Evolutionary conservation across 768 basidiomycete genomes (phyloP).

Genomic region (Leccinellum luteum): DNA sequence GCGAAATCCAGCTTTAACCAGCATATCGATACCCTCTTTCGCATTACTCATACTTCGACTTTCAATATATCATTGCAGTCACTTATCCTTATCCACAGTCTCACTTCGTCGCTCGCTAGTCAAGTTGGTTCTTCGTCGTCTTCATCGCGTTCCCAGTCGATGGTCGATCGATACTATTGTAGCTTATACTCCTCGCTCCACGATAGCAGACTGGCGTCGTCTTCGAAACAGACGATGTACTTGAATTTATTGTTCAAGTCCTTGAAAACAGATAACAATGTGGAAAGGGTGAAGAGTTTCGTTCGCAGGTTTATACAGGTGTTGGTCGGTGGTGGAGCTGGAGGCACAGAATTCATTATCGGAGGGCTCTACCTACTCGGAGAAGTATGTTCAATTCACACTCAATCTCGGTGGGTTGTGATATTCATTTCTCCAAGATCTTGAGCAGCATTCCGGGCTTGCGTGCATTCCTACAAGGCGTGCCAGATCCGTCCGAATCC

Average conservation of each 20-base stretch:
- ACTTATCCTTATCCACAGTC: slow-evolving; percentile 83
- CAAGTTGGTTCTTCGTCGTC: slow-evolving; percentile 42
- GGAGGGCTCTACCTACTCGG: slow-evolving; percentile 86
- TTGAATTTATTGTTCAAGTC: slow-evolving; percentile 92
- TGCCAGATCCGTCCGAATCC: slow-evolving; percentile 28
- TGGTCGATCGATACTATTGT: slow-evolving; percentile 71
- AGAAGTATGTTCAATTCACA: slow-evolving; percentile 55
- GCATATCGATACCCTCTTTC: slow-evolving; percentile 91
- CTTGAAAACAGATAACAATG: slow-evolving; percentile 63
- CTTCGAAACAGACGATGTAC: slow-evolving; percentile 96
- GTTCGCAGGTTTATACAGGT: slow-evolving; percentile 83
- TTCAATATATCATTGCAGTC: slow-evolving; percentile 97
- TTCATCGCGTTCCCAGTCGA: slow-evolving; percentile 40
- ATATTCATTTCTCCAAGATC: slow-evolving; percentile 35
- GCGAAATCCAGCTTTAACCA: slow-evolving; percentile 57
- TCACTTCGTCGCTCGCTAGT: slow-evolving; percentile 53
- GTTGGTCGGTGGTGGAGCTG: slow-evolving; percentile 63
- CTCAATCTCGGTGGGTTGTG: background rate
- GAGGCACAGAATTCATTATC: slow-evolving; percentile 83
- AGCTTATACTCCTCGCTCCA: slow-evolving; percentile 88
- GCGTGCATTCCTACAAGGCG: slow-evolving; percentile 42
- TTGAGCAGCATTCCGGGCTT: slow-evolving; percentile 49
- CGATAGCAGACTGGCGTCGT: slow-evolving; percentile 74
- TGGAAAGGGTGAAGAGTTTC: slow-evolving; percentile 72
- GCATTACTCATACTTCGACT: slow-evolving; percentile 91